Evolutionary conservation across 768 basidiomycete genomes (phyloP).

Genomic region (Xanthoconium purpureum): DNA sequence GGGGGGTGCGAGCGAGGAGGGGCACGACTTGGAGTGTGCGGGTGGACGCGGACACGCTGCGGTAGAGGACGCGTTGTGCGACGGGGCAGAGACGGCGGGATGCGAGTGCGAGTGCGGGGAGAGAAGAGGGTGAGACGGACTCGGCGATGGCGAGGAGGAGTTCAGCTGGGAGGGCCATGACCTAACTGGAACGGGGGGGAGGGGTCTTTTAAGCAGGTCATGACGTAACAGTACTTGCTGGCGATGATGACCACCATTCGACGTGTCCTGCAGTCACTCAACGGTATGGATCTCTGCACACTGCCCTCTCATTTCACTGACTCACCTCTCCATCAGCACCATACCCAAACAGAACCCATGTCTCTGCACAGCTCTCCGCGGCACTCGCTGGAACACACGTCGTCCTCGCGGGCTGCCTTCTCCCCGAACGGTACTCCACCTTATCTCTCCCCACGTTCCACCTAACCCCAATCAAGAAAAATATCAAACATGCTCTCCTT

Average conservation of each 20-base stretch:
- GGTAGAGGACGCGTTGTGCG: constrained; percentile 64
- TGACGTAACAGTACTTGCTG: neutral
- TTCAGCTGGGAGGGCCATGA: constrained; percentile 53
- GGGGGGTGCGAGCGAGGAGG: constrained; percentile 56
- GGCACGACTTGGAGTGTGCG: constrained; percentile 47
- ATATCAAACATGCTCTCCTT: constrained; percentile 71
- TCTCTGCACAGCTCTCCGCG: constrained; percentile 55
- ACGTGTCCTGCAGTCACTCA: neutral
- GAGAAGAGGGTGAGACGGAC: constrained; percentile 33
- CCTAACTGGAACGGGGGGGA: too few species aligned
- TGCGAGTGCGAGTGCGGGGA: constrained; percentile 49
- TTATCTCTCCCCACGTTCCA: constrained; percentile 27
- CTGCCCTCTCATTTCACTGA: too few species aligned
- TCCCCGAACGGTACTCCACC: constrained; percentile 64
- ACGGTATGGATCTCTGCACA: neutral
- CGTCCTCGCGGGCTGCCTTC: constrained; percentile 78
- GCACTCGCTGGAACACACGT: constrained; percentile 55
- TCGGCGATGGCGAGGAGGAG: constrained; percentile 54
- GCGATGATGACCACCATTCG: neutral
- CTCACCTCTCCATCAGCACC: constrained; percentile 40
- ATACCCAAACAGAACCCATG: constrained; percentile 60
- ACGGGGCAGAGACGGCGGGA: constrained; percentile 41
- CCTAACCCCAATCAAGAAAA: constrained; percentile 53
- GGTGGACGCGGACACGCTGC: constrained; percentile 47
- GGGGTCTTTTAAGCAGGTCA: neutral